A percentile compares a stretch with the other conserved stretches of the same genome.
Evolutionary conservation across 2,329 filamentous ascomycete species (phyloP).

Genomic region (Trichophaea hybrida): DNA sequence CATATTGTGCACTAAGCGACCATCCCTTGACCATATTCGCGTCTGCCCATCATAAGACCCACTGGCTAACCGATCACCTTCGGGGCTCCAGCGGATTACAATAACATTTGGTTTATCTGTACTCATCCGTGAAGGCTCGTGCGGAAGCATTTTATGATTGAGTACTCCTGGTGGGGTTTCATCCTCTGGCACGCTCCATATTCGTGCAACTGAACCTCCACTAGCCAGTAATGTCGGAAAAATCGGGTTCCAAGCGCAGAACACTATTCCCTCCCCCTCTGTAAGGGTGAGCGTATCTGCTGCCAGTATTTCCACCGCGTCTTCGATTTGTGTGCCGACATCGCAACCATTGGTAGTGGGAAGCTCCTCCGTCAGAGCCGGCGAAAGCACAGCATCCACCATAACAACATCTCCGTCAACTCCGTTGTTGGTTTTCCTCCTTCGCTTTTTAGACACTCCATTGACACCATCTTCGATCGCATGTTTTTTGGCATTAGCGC

Average conservation of each 20-base stretch:
- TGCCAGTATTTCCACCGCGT: constrained; percentile 16
- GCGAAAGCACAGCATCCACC: constrained; percentile 9
- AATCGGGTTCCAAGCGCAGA: constrained; percentile 22
- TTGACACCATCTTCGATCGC: constrained; percentile 22
- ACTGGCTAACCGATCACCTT: constrained; percentile 19
- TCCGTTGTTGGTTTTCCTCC: constrained; percentile 14
- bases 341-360: constrained; percentile 22
- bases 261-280: background rate
- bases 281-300: constrained; percentile 18
- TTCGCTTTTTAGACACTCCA: constrained; percentile 20
- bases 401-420: constrained; percentile 15
- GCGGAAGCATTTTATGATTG: constrained; percentile 8
- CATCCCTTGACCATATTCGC: constrained; percentile 20
- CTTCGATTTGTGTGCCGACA: constrained; percentile 21
- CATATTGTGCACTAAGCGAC: constrained; percentile 8
- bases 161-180: constrained; percentile 7
- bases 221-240: constrained; percentile 18
- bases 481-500: constrained; percentile 21
- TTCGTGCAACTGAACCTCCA: constrained; percentile 14
- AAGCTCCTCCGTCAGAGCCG: constrained; percentile 12
- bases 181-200: constrained; percentile 21
- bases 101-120: constrained; percentile 13
- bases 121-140: constrained; percentile 3
- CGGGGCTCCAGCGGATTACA: constrained; percentile 22
- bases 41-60: constrained; percentile 21